Evolutionary conservation across 2,329 filamentous ascomycete species (phyloP), one percentile per base, ranked within the genome.

Genomic region (Microdochium paspali): DNA sequence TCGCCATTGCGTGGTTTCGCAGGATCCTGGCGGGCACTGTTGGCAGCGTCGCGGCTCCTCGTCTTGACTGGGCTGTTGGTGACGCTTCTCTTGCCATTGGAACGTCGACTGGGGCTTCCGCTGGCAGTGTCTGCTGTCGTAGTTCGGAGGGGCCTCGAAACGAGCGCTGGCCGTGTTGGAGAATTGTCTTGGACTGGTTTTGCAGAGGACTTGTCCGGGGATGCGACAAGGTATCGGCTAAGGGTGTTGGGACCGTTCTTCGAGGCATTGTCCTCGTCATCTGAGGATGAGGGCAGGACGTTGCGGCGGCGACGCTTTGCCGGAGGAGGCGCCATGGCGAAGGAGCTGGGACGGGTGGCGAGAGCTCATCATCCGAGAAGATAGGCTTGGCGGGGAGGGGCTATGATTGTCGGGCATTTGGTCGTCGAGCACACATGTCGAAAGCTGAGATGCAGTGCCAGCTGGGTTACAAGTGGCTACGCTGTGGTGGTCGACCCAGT

Each of bases 231-330:
- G 53, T 76, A 80, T 54, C 76, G 76, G 49, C 66, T 66, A 24
- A 80, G 61, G 21, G 71, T 77, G 52, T 78, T 70, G 47, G 67
- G 55, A 42, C 62, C 58, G 10, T 57, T 56, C 46, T 54, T 61
- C n/a, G 55, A 40, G 47, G 75, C 70, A 26, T 6, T 25, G 42
- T 68, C 65, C 53, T 76, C 70, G 53, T 77, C 72, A 52, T 76
- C 71, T 46, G 74, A 74, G 42, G 69, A 70, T 52, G 64, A 64
- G 46, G 72, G 68, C 51, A 79, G 62, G 56, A 76, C 64, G 61
- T 76, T 80, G 55, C 73, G 75, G 69, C 72, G 77, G 55, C 74
- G 75, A 62, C 79, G 74, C 66, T 79, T 79, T 60, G 75, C 67
- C 52, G 74, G 71, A 52, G 74, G 71, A 64, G 76, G 76, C 58